These are phyloP conservation scores for Grifola frondosa DNA, from an alignment of 1,284 basidiomycete species.

Conservation along the genomic window DNA sequence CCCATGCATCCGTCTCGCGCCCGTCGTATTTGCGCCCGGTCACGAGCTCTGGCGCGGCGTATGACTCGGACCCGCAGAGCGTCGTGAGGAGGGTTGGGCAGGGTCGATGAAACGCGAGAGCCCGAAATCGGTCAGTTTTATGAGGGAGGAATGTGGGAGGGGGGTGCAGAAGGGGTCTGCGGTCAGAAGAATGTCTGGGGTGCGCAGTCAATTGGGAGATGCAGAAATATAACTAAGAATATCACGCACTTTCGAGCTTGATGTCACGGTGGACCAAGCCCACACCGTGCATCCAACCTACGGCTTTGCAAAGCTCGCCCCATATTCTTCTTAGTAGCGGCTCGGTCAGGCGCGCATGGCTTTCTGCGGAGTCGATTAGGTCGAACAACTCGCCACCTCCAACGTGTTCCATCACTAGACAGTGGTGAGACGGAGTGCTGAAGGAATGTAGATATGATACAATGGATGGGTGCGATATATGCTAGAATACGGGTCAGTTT, in stretches of 20 bases:
- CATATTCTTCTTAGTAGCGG: conserved; percentile 74
- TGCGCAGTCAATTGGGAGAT: conserved; percentile 9
- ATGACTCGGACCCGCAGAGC: conserved; percentile 88
- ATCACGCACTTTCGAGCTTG: conserved; percentile 86
- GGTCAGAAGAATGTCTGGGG: conserved; percentile 55
- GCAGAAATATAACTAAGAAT: conserved; percentile 1
- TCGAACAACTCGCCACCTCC: conserved; percentile 85
- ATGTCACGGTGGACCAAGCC: conserved; percentile 90
- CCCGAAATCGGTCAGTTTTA: conserved; percentile 92
- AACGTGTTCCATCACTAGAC: conserved; percentile 79
- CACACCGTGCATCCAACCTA: conserved; percentile 89
- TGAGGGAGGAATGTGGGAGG: conserved; percentile 55
- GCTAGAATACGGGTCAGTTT: conserved; percentile 40
- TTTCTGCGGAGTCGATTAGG: conserved; percentile 65
- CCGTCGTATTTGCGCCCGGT: conserved; percentile 75
- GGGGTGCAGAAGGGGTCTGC: conserved; percentile 34
- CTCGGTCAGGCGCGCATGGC: conserved; percentile 50
- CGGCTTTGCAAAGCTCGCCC: conserved; percentile 76
- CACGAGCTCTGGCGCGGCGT: conserved; percentile 90
- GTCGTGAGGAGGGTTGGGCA: conserved; percentile 74
- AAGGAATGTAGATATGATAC: conserved; percentile 74
- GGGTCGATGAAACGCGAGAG: conserved; percentile 84
- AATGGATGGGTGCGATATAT: conserved; percentile 84
- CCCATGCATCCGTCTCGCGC: conserved; percentile 89
- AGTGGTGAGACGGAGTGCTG: conserved; percentile 74